phyloP scores from a whole-genome alignment of 192 early-diverging fungal species.

The Helicostylum pulchrum region DNA sequence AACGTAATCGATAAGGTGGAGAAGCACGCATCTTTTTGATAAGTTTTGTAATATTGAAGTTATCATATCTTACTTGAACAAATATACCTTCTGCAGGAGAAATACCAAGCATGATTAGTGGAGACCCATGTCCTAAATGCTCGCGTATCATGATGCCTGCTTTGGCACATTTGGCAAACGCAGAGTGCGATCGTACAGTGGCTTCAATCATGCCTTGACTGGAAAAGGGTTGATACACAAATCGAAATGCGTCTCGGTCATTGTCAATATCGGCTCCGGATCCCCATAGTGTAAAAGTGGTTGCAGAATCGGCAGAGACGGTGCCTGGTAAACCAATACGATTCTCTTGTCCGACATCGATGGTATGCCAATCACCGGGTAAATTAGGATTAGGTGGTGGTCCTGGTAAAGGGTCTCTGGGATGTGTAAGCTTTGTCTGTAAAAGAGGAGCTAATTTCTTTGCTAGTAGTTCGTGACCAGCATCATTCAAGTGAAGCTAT shows the following conservation, averaged over 20 bases:
- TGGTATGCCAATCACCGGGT: conserved; percentile 29
- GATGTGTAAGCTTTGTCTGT: conserved; percentile 21
- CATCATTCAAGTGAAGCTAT: conserved; percentile 24
- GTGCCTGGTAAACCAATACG: conserved; percentile 26
- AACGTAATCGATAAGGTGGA: conserved; percentile 19
- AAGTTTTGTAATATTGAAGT: conserved; percentile 7
- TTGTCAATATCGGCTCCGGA: conserved; percentile 24
- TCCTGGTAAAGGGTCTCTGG: conserved; percentile 18
- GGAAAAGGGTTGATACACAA: conserved; percentile 20
- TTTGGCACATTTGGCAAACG: conserved; percentile 31
- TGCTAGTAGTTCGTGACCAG: conserved; percentile 20
- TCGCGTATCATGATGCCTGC: conserved; percentile 35
- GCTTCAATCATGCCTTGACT: conserved; percentile 4
- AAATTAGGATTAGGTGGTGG: conserved; percentile 27
- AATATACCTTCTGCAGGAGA: conserved; percentile 29
- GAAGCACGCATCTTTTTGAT: conserved; percentile 20
- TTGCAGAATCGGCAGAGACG: conserved; percentile 23
- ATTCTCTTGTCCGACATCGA: conserved; percentile 28
- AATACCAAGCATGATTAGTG: conserved; percentile 24
- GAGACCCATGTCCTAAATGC: conserved; percentile 20
- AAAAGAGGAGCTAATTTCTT: conserved; percentile 19
- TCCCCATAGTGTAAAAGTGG: conserved; percentile 32
- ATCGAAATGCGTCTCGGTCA: conserved; percentile 27
- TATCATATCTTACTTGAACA: conserved; percentile 16
- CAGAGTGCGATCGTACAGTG: conserved; percentile 21